Evolutionary conservation across 495 filamentous ascomycete species (phyloP).

Genomic region (Neurospora discreta): DNA sequence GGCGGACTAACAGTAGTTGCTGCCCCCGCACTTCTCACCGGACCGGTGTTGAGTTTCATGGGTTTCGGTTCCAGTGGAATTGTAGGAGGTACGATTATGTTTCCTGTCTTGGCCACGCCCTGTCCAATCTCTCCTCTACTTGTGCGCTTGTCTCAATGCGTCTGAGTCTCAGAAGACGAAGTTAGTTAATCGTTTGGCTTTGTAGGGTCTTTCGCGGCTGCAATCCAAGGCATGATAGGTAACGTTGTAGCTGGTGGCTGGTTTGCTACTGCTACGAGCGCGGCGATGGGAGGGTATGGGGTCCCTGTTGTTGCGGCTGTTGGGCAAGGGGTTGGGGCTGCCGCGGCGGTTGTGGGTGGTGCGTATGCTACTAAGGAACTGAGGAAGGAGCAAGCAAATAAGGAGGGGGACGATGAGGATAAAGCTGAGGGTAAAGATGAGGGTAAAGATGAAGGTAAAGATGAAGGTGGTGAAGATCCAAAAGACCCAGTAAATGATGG

Average conservation of each 20-base stretch:
- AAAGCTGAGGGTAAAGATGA: background rate
- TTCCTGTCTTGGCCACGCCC: background rate
- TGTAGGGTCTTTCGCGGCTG: background rate
- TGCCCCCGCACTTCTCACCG: background rate
- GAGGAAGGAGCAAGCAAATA: background rate
- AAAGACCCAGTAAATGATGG: background rate
- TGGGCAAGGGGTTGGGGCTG: background rate
- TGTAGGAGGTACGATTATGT: slow-evolving; percentile 3
- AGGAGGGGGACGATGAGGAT: background rate
- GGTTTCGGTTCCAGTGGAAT: slow-evolving; percentile 1
- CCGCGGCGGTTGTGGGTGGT: background rate
- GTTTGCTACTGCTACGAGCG: background rate
- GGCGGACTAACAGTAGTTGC: slow-evolving; percentile 3
- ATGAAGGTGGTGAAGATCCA: background rate
- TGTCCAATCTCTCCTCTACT: background rate
- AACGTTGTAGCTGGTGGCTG: background rate
- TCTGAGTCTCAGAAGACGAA: background rate
- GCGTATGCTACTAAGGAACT: background rate
- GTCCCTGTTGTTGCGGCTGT: background rate
- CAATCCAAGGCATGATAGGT: background rate
- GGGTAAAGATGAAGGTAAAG: background rate
- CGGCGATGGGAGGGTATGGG: background rate
- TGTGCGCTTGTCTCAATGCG: background rate
- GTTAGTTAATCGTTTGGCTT: background rate
- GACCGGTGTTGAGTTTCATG: background rate